Evolutionary conservation across 805 yeast species (phyloP), one percentile per base, ranked within the genome.

Genomic region (Lipomyces orientalis): DNA sequence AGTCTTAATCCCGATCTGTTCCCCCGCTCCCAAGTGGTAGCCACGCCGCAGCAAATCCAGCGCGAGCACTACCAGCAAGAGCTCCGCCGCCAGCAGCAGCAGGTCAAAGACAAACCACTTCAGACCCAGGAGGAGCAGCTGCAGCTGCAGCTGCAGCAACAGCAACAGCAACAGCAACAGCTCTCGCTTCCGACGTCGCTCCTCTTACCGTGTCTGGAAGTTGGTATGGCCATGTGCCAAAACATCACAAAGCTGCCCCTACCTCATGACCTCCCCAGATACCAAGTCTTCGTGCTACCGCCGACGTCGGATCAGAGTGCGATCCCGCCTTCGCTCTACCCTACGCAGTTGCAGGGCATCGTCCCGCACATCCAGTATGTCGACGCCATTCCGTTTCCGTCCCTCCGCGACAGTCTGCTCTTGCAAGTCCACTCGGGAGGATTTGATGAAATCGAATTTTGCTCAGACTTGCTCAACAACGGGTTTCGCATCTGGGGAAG

Each of bases 401-500:
- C 51, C 4, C 43, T 67, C 52, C 67, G 70, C 49, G 64, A 67
- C 63, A 14, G 60, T 29, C 54, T 67, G 25, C 62, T 67, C 46
- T 31, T 46, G 35, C 54, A 56, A n/a, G 37, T 67, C 33, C 61
- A 60, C 10, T 14, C 49, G 16, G 70, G 70, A n/a, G 31, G 61
- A 12, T 54, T 64, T 29, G 64, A 67, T 63, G 70, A 67, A 58
- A 49, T 63, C 46, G 67, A 64, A 19, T 67, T 67, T 43, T 67
- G 70, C 60, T 37, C 60, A 22, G 70, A 67, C 57, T 55, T 67
- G 29, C 61, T 67, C 29, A 58, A 57, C 54, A 60, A 61, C 57
- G 70, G 70, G 25, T 67, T 67, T 58, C 58, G 62, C 25, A 34
- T 67, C 60, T 67, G 70, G 70, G 70, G 70, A 5, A 43, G 19